Base-by-base conservation (phyloP, 208 protist genomes). In the Sergeia podlipaevii region DNA sequence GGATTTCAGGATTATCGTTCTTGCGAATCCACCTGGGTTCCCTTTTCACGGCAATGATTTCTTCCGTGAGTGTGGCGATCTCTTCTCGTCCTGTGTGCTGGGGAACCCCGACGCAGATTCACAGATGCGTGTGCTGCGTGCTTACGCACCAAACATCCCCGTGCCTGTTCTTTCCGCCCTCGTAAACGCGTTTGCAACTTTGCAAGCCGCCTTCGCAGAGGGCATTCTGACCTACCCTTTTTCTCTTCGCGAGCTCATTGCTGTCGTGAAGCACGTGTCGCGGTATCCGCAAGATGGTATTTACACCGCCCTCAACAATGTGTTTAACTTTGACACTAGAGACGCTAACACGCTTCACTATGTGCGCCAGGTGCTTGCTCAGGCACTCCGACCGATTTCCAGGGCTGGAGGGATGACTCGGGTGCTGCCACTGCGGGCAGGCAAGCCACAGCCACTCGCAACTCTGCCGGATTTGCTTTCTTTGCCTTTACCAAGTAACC, bases 1-100 rank as follows among this genome's bases (percentile, higher is more conserved):
- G 1, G 85, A 92, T 58, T 93, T 93, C 58, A 80, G 85, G 47
- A 84, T 89, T 44, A 89, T 96, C 47, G 89, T 92, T 2, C 55
- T 93, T 26, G 84, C 85, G 4, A 97, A 97, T 67, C 80, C 87
- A 38, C 94, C 94, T 0, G 93, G 92, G 15, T 97, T 90, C 66
- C 96, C 95, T 0, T 97, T 97, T 64, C 80, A 97, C 60, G 96
- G 93, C 49, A 97, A 97, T 59, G 91, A 97, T 72, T 97, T 97
- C 53, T 97, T 93, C 67, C 71, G 76, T 29, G 84, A 89, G 51
- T 91, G 86, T 55, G 93, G 96, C 8, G 96, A 97, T 50, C 68
- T 96, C 38, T 97, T 97, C 55, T 70, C 74, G 7, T 80, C 73
- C 20, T 95, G 97, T 64, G 82, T 93, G 17, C 81, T 98, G 61